These are phyloP conservation scores for Clarireedia paspali DNA, from an alignment of 2,329 filamentous ascomycete genomes.

Conservation along the genomic window DNA sequence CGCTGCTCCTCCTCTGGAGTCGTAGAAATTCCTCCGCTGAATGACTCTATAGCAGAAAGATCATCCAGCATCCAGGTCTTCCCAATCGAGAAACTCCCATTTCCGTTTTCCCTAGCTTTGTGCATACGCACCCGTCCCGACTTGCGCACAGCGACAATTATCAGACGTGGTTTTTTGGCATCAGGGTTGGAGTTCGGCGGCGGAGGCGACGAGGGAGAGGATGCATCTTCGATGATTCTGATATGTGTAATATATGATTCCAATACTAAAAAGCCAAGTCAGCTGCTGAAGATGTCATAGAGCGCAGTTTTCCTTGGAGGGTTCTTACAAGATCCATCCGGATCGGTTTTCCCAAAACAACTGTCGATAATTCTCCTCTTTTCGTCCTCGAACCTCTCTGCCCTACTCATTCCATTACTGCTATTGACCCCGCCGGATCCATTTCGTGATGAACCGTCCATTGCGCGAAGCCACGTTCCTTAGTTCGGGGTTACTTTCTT, in stretches of 20 bases:
- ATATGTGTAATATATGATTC: slow-evolving; percentile 99
- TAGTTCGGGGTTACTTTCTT: slow-evolving; percentile 5
- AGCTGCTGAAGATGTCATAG: slow-evolving; percentile 11
- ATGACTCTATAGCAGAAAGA: slow-evolving; percentile 75
- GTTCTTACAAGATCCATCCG: slow-evolving; percentile 67
- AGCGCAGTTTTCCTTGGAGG: slow-evolving; percentile 1
- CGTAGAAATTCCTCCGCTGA: slow-evolving; percentile 52
- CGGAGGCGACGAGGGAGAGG: slow-evolving; percentile 74
- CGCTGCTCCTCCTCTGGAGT: slow-evolving; percentile 53
- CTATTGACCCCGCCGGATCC: slow-evolving; percentile 28
- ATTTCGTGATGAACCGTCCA: slow-evolving; percentile 28
- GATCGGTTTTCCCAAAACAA: slow-evolving; percentile 86
- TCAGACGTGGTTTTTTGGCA: slow-evolving; percentile 80
- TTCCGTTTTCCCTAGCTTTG: slow-evolving; percentile 92
- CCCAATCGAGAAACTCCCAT: slow-evolving; percentile 91
- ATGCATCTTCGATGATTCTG: slow-evolving; percentile 77
- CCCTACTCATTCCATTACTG: slow-evolving; percentile 33
- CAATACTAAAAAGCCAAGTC: slow-evolving; percentile 44
- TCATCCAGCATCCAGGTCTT: slow-evolving; percentile 98
- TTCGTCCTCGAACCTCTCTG: slow-evolving; percentile 93
- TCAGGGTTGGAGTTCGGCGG: slow-evolving; percentile 67
- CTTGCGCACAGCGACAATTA: slow-evolving; percentile 87
- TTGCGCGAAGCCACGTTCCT: slow-evolving; percentile 28
- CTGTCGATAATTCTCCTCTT: slow-evolving; percentile 90
- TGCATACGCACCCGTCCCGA: slow-evolving; percentile 91